Conservation (phyloP, 2,329 filamentous ascomycete species). For the Alternaria panax region DNA sequence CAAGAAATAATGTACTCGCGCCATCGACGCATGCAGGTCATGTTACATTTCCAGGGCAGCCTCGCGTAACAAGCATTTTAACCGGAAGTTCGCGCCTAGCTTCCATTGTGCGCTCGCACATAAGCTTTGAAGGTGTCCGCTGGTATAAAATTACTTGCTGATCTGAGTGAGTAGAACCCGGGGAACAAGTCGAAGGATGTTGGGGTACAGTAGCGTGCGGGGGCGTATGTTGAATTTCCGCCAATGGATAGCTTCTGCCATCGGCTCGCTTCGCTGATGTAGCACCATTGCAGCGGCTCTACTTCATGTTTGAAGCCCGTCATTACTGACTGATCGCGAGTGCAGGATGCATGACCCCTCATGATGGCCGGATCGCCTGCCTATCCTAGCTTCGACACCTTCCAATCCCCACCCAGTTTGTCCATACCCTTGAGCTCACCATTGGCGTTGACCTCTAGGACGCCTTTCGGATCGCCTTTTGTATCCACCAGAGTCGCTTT, state of each 20-base stretch:
- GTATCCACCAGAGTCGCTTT: slow-evolving; percentile 47
- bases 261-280: slow-evolving; percentile 5
- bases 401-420: slow-evolving; percentile 47
- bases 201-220: slow-evolving; percentile 31
- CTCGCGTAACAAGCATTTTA: slow-evolving; percentile 18
- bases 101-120: slow-evolving; percentile 20
- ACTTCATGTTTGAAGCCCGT: neutral
- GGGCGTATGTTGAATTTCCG: slow-evolving; percentile 31
- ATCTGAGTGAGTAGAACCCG: slow-evolving; percentile 20
- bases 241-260: slow-evolving; percentile 23
- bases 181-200: slow-evolving; percentile 21
- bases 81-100: slow-evolving; percentile 35
- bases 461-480: slow-evolving; percentile 40
- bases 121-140: slow-evolving; percentile 2
- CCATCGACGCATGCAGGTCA: slow-evolving; percentile 21
- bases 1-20: slow-evolving; percentile 8
- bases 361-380: slow-evolving; percentile 4
- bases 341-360: slow-evolving; percentile 1
- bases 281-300: slow-evolving; percentile 8
- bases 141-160: slow-evolving; percentile 17
- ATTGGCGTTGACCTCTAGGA: slow-evolving; percentile 38
- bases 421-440: slow-evolving; percentile 41
- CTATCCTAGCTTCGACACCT: slow-evolving; percentile 39
- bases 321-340: neutral
- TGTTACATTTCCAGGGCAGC: slow-evolving; percentile 9